Percentiles rank a stretch among this genome's conserved stretches.
Evolutionary conservation across 352 stramenopile species (phyloP).

Genomic region (Phytophthora boehmeriae): DNA sequence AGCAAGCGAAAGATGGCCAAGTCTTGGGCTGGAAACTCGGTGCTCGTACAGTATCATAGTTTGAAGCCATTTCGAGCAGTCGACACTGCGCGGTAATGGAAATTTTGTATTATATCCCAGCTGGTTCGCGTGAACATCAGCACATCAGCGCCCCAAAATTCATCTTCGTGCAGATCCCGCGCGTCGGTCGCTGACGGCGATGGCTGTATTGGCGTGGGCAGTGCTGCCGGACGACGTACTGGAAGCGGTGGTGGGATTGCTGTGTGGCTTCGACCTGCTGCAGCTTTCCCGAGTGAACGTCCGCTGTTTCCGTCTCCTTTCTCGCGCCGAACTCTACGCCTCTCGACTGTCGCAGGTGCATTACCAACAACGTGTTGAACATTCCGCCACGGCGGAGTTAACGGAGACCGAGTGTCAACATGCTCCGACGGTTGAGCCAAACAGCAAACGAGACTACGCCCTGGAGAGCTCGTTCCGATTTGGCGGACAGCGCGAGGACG

Average conservation of each 20-base stretch:
- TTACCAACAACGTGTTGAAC: slow-evolving; percentile 15
- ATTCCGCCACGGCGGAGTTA: neutral
- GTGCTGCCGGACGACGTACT: slow-evolving; percentile 32
- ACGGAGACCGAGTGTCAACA: slow-evolving; percentile 1
- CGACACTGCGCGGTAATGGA: neutral
- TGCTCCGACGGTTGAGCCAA: neutral
- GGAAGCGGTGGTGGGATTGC: slow-evolving; percentile 19
- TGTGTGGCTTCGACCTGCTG: slow-evolving; percentile 34
- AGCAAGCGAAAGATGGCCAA: slow-evolving; percentile 2
- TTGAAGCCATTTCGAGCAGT: neutral
- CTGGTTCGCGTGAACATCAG: neutral
- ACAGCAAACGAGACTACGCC: slow-evolving; percentile 20
- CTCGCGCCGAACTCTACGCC: slow-evolving; percentile 12
- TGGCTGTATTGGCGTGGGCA: slow-evolving; percentile 18
- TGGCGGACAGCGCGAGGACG: slow-evolving; percentile 9
- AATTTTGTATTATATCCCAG: neutral
- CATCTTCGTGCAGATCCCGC: slow-evolving; percentile 23
- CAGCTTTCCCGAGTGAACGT: slow-evolving; percentile 30
- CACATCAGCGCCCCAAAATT: slow-evolving; percentile 14
- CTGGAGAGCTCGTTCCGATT: slow-evolving; percentile 20
- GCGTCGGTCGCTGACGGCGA: slow-evolving; percentile 8
- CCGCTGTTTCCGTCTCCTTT: slow-evolving; percentile 9
- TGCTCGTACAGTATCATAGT: too few species aligned
- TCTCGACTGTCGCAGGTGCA: slow-evolving; percentile 30
- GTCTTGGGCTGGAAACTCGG: too few species aligned